phyloP scores from a whole-genome alignment of 805 yeast species.

The Hanseniaspora lachancei region DNA sequence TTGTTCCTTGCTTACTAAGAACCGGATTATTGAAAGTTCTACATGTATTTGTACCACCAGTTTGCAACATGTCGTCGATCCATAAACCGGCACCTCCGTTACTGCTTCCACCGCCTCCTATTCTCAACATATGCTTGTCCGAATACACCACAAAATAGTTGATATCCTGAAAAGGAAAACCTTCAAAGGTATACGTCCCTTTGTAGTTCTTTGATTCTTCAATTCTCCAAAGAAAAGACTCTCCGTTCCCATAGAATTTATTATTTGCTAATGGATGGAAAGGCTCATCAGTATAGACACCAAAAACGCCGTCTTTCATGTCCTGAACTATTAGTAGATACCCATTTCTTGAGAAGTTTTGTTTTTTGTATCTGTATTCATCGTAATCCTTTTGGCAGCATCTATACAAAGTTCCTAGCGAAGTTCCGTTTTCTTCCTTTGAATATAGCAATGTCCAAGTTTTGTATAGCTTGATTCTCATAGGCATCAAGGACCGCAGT shows the following conservation, averaged over 20 bases:
- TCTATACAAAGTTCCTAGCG: constrained; percentile 63
- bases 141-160: constrained; percentile 81
- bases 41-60: constrained; percentile 68
- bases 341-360: constrained; percentile 38
- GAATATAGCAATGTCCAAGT: constrained; percentile 71
- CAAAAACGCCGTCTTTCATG: constrained; percentile 49
- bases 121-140: constrained; percentile 58
- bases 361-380: constrained; percentile 33
- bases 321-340: constrained; percentile 67
- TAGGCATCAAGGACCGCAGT: constrained; percentile 58
- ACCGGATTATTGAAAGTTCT: constrained; percentile 85
- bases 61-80: constrained; percentile 59
- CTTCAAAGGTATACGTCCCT: constrained; percentile 44
- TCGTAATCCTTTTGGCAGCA: constrained; percentile 24
- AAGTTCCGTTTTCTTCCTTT: constrained; percentile 86
- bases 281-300: constrained; percentile 64
- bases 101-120: constrained; percentile 88
- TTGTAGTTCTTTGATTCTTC: constrained; percentile 31
- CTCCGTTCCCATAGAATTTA: constrained; percentile 84
- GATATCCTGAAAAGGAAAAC: constrained; percentile 75
- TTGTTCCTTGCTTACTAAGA: constrained; percentile 44
- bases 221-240: constrained; percentile 83
- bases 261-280: constrained; percentile 58
- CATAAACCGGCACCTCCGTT: constrained; percentile 56
- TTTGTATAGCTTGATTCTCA: constrained; percentile 62